Percentiles rank a stretch among this genome's conserved stretches.
These are phyloP conservation scores for Leptosphaerulina australis DNA, from an alignment of 2,329 filamentous ascomycete species.

Conservation along the genomic window DNA sequence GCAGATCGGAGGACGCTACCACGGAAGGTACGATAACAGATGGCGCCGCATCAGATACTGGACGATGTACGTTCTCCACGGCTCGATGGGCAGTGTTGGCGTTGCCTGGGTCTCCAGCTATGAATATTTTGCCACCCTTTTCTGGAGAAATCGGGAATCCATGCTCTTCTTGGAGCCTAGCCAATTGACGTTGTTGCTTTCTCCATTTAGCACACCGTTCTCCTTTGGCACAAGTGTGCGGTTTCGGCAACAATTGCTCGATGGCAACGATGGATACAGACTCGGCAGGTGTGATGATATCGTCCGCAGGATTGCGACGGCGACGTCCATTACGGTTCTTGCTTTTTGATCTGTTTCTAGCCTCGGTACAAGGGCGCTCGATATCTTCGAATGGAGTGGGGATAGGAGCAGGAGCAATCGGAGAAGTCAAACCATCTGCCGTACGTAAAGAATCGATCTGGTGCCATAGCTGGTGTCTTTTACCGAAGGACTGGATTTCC, in stretches of 20 bases:
- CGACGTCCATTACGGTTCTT: slow-evolving; percentile 49
- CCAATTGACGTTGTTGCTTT: slow-evolving; percentile 78
- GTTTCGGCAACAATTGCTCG: slow-evolving; percentile 84
- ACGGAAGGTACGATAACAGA: slow-evolving; percentile 61
- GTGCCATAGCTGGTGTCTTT: slow-evolving; percentile 79
- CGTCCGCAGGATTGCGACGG: slow-evolving; percentile 55
- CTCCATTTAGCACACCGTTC: slow-evolving; percentile 83
- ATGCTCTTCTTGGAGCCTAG: slow-evolving; percentile 75
- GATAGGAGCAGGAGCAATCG: slow-evolving; percentile 52
- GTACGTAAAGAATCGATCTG: slow-evolving; percentile 73
- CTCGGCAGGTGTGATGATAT: slow-evolving; percentile 77
- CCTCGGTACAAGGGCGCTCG: slow-evolving; percentile 52
- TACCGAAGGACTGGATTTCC: slow-evolving; percentile 79
- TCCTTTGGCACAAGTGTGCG: slow-evolving; percentile 83
- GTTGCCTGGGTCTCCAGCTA: slow-evolving; percentile 80
- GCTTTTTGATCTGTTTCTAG: slow-evolving; percentile 44
- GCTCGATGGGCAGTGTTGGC: slow-evolving; percentile 66
- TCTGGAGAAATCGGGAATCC: slow-evolving; percentile 66
- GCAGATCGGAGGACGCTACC: slow-evolving; percentile 87
- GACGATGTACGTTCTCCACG: slow-evolving; percentile 63
- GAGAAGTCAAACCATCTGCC: slow-evolving; percentile 49
- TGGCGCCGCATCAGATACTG: slow-evolving; percentile 75
- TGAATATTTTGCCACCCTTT: slow-evolving; percentile 72
- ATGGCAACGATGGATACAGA: slow-evolving; percentile 92
- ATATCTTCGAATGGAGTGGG: slow-evolving; percentile 58